Conservation (phyloP, 371 early-diverging fungal species). For the Saksenaea vasiformis region DNA sequence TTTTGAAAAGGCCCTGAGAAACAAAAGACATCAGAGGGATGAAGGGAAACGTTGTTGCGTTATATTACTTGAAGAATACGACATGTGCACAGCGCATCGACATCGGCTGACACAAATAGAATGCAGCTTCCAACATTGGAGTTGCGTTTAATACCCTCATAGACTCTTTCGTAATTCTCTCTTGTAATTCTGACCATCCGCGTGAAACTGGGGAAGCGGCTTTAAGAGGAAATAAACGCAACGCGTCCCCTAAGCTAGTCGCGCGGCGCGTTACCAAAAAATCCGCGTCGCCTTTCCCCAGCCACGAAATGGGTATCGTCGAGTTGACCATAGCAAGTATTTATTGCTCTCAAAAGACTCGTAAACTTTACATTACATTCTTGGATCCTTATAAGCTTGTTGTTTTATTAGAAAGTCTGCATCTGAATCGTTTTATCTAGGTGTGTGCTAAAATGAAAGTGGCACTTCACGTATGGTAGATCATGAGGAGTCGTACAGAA, state of each 20-base stretch:
- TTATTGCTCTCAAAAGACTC: not conserved
- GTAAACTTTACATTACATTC: no score
- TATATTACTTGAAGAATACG: constrained; percentile 71
- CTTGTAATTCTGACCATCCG: constrained; percentile 49
- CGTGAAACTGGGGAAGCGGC: not conserved
- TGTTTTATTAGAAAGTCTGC: no score
- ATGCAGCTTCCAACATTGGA: constrained; percentile 52
- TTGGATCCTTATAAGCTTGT: no score
- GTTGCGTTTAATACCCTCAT: constrained; percentile 50
- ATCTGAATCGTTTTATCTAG: no score
- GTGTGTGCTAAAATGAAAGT: no score
- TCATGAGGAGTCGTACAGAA: no score
- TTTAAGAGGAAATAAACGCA: not conserved
- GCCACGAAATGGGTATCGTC: not conserved
- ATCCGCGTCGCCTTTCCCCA: not conserved
- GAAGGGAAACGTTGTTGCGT: not conserved
- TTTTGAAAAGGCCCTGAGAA: constrained; percentile 65
- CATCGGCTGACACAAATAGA: constrained; percentile 81
- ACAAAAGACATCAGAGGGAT: not conserved
- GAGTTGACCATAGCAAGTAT: not conserved
- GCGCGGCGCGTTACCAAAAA: not conserved
- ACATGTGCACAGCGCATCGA: constrained; percentile 86
- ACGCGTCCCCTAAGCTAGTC: not conserved
- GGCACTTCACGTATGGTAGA: no score
- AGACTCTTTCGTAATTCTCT: constrained; percentile 39